A percentile compares a stretch with the other conserved stretches of the same genome.
Conservation (phyloP, 2,329 filamentous ascomycete species). For the Helicocarpus griseus region DNA sequence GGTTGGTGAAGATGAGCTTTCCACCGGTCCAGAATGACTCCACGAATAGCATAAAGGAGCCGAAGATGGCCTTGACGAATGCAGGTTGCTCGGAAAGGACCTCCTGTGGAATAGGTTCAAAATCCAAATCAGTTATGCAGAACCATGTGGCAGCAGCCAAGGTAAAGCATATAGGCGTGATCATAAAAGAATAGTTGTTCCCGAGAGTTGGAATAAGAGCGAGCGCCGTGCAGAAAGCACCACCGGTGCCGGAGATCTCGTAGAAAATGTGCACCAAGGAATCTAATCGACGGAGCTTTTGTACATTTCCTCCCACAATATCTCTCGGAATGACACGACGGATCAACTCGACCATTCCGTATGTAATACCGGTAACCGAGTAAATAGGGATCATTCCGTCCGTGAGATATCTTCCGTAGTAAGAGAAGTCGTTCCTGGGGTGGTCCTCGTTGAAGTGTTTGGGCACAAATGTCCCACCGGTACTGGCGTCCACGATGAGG, state of each 20-base stretch:
- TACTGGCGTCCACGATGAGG: constrained; percentile 40
- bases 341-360: constrained; percentile 45
- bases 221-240: constrained; percentile 41
- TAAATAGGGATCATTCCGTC: constrained; percentile 44
- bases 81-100: constrained; percentile 17
- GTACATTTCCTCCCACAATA: constrained; percentile 42
- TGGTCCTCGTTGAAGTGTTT: constrained; percentile 19
- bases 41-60: constrained; percentile 36
- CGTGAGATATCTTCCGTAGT: constrained; percentile 41
- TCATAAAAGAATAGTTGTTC: constrained; percentile 44
- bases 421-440: constrained; percentile 30
- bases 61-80: constrained; percentile 30
- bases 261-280: constrained; percentile 40
- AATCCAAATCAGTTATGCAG: constrained; percentile 36
- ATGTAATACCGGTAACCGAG: constrained; percentile 32
- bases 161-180: constrained; percentile 41
- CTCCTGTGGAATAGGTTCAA: constrained; percentile 11
- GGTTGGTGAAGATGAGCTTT: constrained; percentile 38
- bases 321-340: constrained; percentile 43
- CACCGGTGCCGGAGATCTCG: constrained; percentile 39
- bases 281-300: constrained; percentile 42
- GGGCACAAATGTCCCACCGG: constrained; percentile 37
- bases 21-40: constrained; percentile 39
- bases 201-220: constrained; percentile 41
- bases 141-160: constrained; percentile 36